Evolutionary conservation across 139 green algal genomes (phyloP).

Genomic region (Volvox reticuliferus): DNA sequence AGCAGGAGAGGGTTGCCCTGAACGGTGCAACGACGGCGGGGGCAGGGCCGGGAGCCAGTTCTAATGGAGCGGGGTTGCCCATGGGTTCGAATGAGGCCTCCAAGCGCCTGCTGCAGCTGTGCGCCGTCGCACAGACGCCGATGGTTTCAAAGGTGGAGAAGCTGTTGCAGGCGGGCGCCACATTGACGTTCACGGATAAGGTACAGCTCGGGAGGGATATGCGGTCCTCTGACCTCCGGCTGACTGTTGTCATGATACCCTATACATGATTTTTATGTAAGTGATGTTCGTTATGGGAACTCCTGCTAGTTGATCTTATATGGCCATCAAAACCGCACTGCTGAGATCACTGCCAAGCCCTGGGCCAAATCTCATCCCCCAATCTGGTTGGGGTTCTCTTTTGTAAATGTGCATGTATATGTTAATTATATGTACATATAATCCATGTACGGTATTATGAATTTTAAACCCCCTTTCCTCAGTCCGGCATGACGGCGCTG

Average conservation of each 20-base stretch:
- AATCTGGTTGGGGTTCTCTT: too few species aligned
- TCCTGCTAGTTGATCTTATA: too few species aligned
- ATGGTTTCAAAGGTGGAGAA: conserved; percentile 2
- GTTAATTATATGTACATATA: too few species aligned
- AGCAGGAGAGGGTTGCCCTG: neutral
- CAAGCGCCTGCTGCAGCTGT: conserved; percentile 45
- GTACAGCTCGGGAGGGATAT: neutral
- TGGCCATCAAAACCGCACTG: too few species aligned
- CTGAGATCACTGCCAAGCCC: too few species aligned
- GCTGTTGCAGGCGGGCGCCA: conserved; percentile 27
- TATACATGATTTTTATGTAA: too few species aligned
- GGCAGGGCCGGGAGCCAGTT: neutral
- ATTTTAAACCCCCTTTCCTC: neutral
- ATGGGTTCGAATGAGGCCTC: neutral
- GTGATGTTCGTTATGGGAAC: too few species aligned
- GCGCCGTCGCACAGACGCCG: neutral
- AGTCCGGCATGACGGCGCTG: conserved; percentile 39
- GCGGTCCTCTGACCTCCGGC: too few species aligned
- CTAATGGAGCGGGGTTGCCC: neutral
- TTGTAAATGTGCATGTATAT: too few species aligned
- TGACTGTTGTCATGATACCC: too few species aligned
- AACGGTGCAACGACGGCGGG: neutral
- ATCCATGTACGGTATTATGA: too few species aligned
- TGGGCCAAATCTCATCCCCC: too few species aligned
- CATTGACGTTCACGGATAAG: conserved; percentile 2